phyloP scores from a whole-genome alignment of 2,329 filamentous ascomycete genomes.

The Xylaria multiplex region DNA sequence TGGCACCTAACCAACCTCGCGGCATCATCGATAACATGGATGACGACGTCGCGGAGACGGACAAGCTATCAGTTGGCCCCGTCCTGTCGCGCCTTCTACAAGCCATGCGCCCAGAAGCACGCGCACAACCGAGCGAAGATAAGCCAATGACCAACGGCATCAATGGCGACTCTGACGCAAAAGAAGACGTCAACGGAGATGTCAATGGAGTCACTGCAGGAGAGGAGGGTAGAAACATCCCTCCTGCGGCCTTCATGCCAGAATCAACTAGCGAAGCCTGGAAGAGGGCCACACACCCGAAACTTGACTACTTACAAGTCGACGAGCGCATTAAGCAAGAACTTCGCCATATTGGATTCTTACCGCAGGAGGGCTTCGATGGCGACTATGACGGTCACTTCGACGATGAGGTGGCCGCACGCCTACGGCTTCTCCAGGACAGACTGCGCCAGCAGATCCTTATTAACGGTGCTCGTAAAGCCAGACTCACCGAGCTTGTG shows the following conservation, averaged over 20 bases:
- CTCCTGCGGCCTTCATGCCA: constrained; percentile 81
- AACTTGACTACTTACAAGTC: constrained; percentile 84
- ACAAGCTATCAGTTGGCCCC: constrained; percentile 88
- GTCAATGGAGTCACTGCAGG: constrained; percentile 52
- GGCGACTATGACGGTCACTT: constrained; percentile 89
- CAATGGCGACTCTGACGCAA: constrained; percentile 56
- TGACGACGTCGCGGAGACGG: constrained; percentile 86
- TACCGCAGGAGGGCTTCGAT: constrained; percentile 71
- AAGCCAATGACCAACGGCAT: constrained; percentile 63
- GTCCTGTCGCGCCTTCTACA: constrained; percentile 84
- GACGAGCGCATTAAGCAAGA: constrained; percentile 94
- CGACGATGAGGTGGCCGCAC: constrained; percentile 93
- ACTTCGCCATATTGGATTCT: constrained; percentile 87
- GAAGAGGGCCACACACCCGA: constrained; percentile 79
- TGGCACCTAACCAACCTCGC: constrained; percentile 82
- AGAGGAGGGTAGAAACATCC: constrained; percentile 57
- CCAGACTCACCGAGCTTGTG: constrained; percentile 84
- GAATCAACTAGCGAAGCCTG: constrained; percentile 80
- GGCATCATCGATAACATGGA: constrained; percentile 88
- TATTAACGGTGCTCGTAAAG: constrained; percentile 89
- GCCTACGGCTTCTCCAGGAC: constrained; percentile 84
- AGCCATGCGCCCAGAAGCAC: constrained; percentile 80
- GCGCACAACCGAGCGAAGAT: constrained; percentile 65
- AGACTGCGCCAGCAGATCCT: constrained; percentile 85
- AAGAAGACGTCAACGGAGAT: constrained; percentile 66